Base-by-base conservation (phyloP, 176 grass and related monocot species). In the Oryza glaberrima region DNA sequence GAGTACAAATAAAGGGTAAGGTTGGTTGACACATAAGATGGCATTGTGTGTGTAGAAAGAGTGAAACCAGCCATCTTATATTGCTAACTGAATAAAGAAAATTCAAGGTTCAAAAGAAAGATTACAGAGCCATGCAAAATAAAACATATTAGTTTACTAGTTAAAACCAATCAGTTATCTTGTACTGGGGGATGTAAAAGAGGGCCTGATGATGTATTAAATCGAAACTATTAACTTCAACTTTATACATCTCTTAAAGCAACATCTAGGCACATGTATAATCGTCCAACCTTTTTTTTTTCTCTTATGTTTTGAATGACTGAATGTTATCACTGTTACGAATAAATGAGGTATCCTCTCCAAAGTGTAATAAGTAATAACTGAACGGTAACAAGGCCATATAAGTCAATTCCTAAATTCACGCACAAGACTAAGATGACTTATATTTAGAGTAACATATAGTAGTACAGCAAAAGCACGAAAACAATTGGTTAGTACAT, bases 11-110 rank as follows among this genome's bases (percentile, higher is more conserved):
- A 35, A 84, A 75, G 9, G 35, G 35, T 36, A 36, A 22, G 40
- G 35, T 36, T 69, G 63, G 13, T 54, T 49, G 22, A 34, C 13
- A 83, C 14, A 67, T 5, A 32, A 76, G 40, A 67, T 66, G 14
- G n/a, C 8, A 66, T 48, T 46, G 47, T 76, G 16, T 38, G 75
- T 76, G 4, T 49, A 76, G 19, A 68, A 84, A 76, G 20, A 28
- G 20, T 28, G 23, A 38, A 65, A 64, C 45, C 10, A 65, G 20
- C 44, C 30, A 83, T 11, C 2, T 6, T 7, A 20, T 68, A 13
- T 36, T 68, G 44, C 11, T 56, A 34, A 32, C 1, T 34, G 23
- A 17, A 76, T 2, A 34, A 76, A 11, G 9, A 8, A 76, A 34
- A 36, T n/a, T 36, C 7, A 17, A 36, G 8, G 3, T 34, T n/a